Evolutionary conservation across 768 basidiomycete species (phyloP), one percentile per base, ranked within the genome.

Genomic region (Clitopilus passeckerianus): DNA sequence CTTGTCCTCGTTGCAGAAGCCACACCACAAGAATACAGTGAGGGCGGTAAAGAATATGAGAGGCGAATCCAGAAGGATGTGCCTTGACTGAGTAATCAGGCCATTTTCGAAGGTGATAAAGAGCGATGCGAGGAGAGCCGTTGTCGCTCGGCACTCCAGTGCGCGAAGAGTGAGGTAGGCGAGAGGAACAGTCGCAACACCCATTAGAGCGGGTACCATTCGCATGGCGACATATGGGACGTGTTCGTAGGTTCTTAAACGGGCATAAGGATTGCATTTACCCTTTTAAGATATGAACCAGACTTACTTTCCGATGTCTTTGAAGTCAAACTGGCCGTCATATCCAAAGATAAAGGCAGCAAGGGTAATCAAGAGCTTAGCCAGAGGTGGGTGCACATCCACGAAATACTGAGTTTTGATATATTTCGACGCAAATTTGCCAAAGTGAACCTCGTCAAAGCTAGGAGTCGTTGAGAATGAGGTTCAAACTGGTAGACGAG

Each of bases 371-470:
- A 99, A 78, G 24, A 99, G 80, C 68, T 98, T 99, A 6, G 97
- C 97, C 16, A 99, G 79, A 3, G 97, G 97, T 0, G 97, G 97
- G 68, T 99, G 97, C 1, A 99, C 96, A 71, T 99, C 97, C 68
- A 91, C 89, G 67, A 90, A 94, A 72, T 93, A 95, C 63, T 87
- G 83, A 37, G 90, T 88, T 78, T 92, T 92, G 80, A 98, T 91
- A 70, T 98, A 98, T 69, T 91, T 91, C 53, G 85, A 81, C 6
- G 96, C 94, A 69, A 98, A 98, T 72, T 97, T 97, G 61, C 96
- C 96, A 71, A 98, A 98, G 71, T 98, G 96, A 0, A 98, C 96
- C 72, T 98, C 96, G 70, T 98, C 96, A 72, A 98, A 98, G 44
- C 95, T 97, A 58, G 52, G 46, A 23, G 41, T 57, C 10, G 5